These are phyloP conservation scores for Candida fluviatilis DNA, from an alignment of 805 yeast genomes.

Conservation along the genomic window DNA sequence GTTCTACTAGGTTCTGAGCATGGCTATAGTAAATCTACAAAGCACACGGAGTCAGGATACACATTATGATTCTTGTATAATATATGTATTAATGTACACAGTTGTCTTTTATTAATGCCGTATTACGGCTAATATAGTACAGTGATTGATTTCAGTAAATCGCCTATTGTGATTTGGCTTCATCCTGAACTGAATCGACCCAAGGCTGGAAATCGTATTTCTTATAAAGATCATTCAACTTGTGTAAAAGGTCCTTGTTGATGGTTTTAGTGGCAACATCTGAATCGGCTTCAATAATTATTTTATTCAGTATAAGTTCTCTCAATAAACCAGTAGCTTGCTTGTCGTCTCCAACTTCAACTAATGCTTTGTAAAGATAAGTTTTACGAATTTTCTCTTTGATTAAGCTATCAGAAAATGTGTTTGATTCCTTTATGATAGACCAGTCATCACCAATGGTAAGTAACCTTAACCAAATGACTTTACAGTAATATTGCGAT, in stretches of 20 bases:
- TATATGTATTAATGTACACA: too few species aligned
- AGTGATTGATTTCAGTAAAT: too few species aligned
- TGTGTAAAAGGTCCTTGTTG: conserved; percentile 4
- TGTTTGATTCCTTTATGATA: conserved; percentile 28
- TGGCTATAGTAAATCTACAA: too few species aligned
- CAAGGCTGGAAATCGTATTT: conserved; percentile 10
- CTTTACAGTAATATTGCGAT: conserved; percentile 17
- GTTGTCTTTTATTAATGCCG: too few species aligned
- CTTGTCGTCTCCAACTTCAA: conserved; percentile 16
- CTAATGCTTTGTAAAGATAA: conserved; percentile 40
- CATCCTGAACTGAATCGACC: conserved; percentile 20
- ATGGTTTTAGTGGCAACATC: conserved; percentile 1
- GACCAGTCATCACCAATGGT: conserved; percentile 49
- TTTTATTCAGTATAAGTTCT: conserved; percentile 4
- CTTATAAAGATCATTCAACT: conserved; percentile 6
- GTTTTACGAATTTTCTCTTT: conserved; percentile 39
- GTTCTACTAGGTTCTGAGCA: too few species aligned
- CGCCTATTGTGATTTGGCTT: too few species aligned
- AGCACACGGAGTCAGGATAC: too few species aligned
- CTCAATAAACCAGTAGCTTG: conserved; percentile 9
- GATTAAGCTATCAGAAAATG: conserved; percentile 41
- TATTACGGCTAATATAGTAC: too few species aligned
- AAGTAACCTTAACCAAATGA: conserved; percentile 59
- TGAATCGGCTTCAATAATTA: conserved; percentile 7
- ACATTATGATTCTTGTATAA: too few species aligned